Evolutionary conservation across 805 yeast species (phyloP), one percentile per base, ranked within the genome.

Genomic region (Cyberlindnera samutprakarnensis): DNA sequence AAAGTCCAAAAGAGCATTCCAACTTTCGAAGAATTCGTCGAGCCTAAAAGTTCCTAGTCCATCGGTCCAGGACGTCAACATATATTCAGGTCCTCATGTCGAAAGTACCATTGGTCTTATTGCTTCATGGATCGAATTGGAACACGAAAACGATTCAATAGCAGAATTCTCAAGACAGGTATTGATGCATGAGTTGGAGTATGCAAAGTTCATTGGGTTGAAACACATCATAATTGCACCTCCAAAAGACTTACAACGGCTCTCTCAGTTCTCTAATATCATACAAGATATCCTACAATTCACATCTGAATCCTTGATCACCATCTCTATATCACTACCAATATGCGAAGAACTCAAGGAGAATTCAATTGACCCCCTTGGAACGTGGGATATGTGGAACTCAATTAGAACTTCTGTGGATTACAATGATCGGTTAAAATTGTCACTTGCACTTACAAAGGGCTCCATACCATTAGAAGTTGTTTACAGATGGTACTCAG

Each of bases 371-470:
- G 42, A 42, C 14, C 42, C 40, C 2, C 52, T 78, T 20, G 72
- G 78, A 3, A 75, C 81, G 2, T 80, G 88, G 88, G 83, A 77
- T 33, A 66, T 76, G 43, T 80, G 88, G 88, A 74, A 78, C 42
- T 64, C 80, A 1, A 68, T 80, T 3, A 57, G 86, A 16, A 60
- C 65, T 5, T 56, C 69, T 23, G 72, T 79, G 43, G 66, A 67
- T 34, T 75, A 77, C 44, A 64, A 76, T 30, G 39, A 54, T 2
- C 66, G 72, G 15, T 54, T 80, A 31, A 75, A 84, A n/a, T 75
- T 86, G 33, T 83, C 85, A 5, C 60, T 82, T 22, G 92, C 82
- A 24, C 66, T 87, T 14, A 88, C 94, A 20, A 75, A 75, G 35
- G 63, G 64, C 23, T 62, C 62, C 21, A 66, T 75, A 59, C 69